phyloP scores from a whole-genome alignment of 371 early-diverging fungal genomes.

The Coemansia sp. region DNA sequence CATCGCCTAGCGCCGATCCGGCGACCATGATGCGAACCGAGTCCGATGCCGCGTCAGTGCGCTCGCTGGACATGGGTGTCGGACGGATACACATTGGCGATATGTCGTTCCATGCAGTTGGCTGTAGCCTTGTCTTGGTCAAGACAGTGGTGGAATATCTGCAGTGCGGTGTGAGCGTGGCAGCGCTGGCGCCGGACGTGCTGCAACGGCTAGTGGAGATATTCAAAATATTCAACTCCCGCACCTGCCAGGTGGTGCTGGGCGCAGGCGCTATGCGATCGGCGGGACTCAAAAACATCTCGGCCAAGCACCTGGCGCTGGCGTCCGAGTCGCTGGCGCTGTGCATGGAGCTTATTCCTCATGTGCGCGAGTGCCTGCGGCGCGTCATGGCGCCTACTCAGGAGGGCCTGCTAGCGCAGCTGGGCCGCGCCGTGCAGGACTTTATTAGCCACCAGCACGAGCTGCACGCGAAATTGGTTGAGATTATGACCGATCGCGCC shows the following conservation, averaged over 20 bases:
- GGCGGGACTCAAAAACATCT: constrained; percentile 92
- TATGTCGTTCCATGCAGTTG: constrained; percentile 78
- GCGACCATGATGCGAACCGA: background rate
- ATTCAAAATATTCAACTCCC: constrained; percentile 87
- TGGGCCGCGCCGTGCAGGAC: constrained; percentile 79
- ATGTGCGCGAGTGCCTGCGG: constrained; percentile 69
- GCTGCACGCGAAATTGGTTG: constrained; percentile 81
- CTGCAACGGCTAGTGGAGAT: constrained; percentile 83
- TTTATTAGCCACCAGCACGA: constrained; percentile 85
- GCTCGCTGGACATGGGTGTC: constrained; percentile 41
- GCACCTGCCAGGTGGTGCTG: constrained; percentile 90
- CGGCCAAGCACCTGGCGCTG: constrained; percentile 91
- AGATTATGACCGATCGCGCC: constrained; percentile 90
- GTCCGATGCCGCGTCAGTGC: constrained; percentile 30
- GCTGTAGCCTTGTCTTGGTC: constrained; percentile 78
- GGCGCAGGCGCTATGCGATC: constrained; percentile 95
- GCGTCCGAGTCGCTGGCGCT: constrained; percentile 88
- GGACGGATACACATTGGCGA: constrained; percentile 57
- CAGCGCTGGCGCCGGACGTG: constrained; percentile 75
- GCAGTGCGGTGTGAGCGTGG: constrained; percentile 73
- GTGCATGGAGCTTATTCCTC: constrained; percentile 82
- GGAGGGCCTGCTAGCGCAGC: constrained; percentile 73
- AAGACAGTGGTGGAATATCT: constrained; percentile 90
- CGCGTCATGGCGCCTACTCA: constrained; percentile 72
- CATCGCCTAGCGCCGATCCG: background rate